A percentile compares a stretch with the other conserved stretches of the same genome.
Evolutionary conservation across 441 rosid genomes (phyloP).

Genomic region (Populus hybrid): DNA sequence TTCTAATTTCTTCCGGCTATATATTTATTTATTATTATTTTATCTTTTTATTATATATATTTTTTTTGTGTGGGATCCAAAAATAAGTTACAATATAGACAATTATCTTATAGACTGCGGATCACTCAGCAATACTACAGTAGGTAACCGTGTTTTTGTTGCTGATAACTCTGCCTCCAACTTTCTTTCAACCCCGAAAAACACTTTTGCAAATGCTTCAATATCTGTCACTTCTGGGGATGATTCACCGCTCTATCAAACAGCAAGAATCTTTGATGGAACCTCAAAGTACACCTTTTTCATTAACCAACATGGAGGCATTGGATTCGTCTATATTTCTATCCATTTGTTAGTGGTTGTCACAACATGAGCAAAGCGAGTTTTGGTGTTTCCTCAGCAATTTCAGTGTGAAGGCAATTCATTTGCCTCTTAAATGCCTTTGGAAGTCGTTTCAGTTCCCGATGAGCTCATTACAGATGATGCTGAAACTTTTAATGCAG

Average conservation of each 20-base stretch:
- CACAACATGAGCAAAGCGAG: slow-evolving; percentile 56
- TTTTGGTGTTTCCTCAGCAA: slow-evolving; percentile 64
- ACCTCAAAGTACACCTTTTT: slow-evolving; percentile 62
- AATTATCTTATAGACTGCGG: slow-evolving; percentile 40
- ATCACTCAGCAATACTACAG: slow-evolving; percentile 33
- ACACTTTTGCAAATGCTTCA: slow-evolving; percentile 38
- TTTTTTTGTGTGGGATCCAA: no score
- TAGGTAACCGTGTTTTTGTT: slow-evolving; percentile 52
- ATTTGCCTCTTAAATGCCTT: slow-evolving; percentile 69
- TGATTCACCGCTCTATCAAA: slow-evolving; percentile 50
- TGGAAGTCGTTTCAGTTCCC: slow-evolving; percentile 18
- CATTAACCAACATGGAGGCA: slow-evolving; percentile 50
- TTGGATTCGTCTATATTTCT: slow-evolving; percentile 86
- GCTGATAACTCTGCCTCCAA: slow-evolving; percentile 65
- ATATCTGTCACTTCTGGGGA: slow-evolving; percentile 30
- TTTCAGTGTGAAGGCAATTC: slow-evolving; percentile 40
- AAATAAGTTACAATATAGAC: no score
- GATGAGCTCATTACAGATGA: slow-evolving; percentile 37
- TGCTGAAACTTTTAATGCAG: slow-evolving; percentile 28
- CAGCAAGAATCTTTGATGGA: slow-evolving; percentile 64
- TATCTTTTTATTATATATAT: no score
- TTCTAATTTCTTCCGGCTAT: no score
- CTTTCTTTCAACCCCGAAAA: slow-evolving; percentile 48
- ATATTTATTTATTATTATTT: no score
- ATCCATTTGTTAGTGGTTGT: slow-evolving; percentile 48